Percentiles rank a stretch among this genome's conserved stretches.
phyloP scores from a whole-genome alignment of 441 rosid species.

The Gossypium lobatum region DNA sequence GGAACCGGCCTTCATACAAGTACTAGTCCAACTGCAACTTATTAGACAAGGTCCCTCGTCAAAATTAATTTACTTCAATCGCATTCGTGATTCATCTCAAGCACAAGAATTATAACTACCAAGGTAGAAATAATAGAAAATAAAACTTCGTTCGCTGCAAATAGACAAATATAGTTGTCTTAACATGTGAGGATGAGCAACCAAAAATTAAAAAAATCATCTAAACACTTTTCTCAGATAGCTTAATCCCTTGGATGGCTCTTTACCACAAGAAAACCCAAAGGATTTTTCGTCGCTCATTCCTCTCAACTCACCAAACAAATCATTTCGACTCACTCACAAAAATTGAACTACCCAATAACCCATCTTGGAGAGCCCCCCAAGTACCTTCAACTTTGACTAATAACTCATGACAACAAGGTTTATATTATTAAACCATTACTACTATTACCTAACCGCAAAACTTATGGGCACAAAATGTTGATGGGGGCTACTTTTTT shows the following conservation, averaged over 20 bases:
- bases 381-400: conserved; percentile 8
- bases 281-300: conserved; percentile 24
- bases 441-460: conserved; percentile 49
- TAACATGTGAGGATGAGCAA: conserved; percentile 9
- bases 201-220: background rate
- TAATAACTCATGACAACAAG: background rate
- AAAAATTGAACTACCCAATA: conserved; percentile 22
- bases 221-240: background rate
- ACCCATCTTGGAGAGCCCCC: conserved; percentile 15
- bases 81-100: too few species aligned
- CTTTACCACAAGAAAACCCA: conserved; percentile 64
- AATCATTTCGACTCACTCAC: conserved; percentile 12
- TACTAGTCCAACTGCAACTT: too few species aligned
- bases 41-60: too few species aligned
- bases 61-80: too few species aligned
- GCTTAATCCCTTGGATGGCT: conserved; percentile 56
- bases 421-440: background rate
- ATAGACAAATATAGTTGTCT: background rate
- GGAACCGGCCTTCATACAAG: background rate
- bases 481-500: conserved; percentile 46
- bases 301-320: conserved; percentile 7
- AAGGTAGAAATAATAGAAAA: background rate
- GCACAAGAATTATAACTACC: background rate
- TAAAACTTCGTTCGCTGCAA: background rate
- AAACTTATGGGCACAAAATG: conserved; percentile 77